Evolutionary conservation across 73 alveolate genomes (phyloP), one percentile per base, ranked within the genome.

Genomic region (Loxodes magnus): DNA sequence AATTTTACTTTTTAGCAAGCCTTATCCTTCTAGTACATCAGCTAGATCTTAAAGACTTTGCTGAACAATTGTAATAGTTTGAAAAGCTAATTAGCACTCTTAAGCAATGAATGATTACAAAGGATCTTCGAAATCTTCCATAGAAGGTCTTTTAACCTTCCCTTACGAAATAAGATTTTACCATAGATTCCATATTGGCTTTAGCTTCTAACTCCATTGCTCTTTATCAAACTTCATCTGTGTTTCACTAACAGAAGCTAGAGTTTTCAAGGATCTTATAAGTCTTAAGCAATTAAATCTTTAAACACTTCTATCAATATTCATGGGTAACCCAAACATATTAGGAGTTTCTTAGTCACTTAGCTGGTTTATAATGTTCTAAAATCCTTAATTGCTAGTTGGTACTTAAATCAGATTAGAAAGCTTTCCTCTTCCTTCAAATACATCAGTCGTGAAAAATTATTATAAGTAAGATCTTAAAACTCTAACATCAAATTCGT

Each of bases 271-370:
- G 38, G 77, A 67, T 35, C 84, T 64, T 28, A 93, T 79, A 10
- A 89, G 95, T 61, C 67, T 74, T 23, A 71, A 71, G n/a, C 88
- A 66, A 56, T 84, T 85, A 75, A 86, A 93, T 79, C 99, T 85
- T 76, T 93, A 93, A 15, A 93, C 99, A 53, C 94, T 77, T 68
- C 98, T 84, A 63, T 96, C 99, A 20, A 94, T 95, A 77, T 96
- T 96, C 30, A 90, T 55, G 4, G 99, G 99, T 33, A 96, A 91
- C 30, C 99, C 99, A 35, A 96, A 96, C 71, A 95, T 71, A 26
- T 72, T 79, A 4, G 99, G 99, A 20, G 77, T 76, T 77, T 96
- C 99, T 41, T 51, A 58, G 58, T 96, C 99, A 0, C 98, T 94
- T 35, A 96, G 76, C 66, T 86, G 66, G 57, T 88, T 83, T 35